phyloP scores from a whole-genome alignment of 495 filamentous ascomycete genomes.

The Annulohypoxylon nitens region DNA sequence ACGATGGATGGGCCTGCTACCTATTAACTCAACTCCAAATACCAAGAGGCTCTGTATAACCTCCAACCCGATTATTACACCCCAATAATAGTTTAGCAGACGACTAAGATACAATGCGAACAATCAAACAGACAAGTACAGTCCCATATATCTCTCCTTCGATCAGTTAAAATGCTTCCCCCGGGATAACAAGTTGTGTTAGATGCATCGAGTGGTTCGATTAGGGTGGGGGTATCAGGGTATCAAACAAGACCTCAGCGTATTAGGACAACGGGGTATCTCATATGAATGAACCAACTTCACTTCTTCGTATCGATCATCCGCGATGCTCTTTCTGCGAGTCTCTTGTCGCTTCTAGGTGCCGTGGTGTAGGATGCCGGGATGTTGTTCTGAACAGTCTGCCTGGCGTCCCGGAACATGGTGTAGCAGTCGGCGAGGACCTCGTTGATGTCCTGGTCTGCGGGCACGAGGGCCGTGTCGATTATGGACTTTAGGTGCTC shows the following conservation, averaged over 20 bases:
- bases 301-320: conserved; percentile 39
- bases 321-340: conserved; percentile 7
- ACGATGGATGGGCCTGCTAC: conserved; percentile 18
- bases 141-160: conserved; percentile 1
- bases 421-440: conserved; percentile 56
- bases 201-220: conserved; percentile 10
- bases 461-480: conserved; percentile 60
- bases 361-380: conserved; percentile 54
- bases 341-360: conserved; percentile 18
- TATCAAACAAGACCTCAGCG: neutral
- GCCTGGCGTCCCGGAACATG: conserved; percentile 56
- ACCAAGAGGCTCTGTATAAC: conserved; percentile 11
- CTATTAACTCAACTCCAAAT: conserved; percentile 20
- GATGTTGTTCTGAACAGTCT: conserved; percentile 60
- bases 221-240: neutral
- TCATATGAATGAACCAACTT: conserved; percentile 1
- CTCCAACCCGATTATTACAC: conserved; percentile 6
- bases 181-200: conserved; percentile 3
- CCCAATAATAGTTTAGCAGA: conserved; percentile 13
- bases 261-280: neutral
- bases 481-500: conserved; percentile 62
- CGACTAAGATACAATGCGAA: conserved; percentile 20
- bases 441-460: conserved; percentile 54
- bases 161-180: conserved; percentile 11
- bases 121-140: conserved; percentile 7